Evolutionary conservation across 106 monocot species (phyloP).

Genomic region (Dendrobium chrysotoxum): DNA sequence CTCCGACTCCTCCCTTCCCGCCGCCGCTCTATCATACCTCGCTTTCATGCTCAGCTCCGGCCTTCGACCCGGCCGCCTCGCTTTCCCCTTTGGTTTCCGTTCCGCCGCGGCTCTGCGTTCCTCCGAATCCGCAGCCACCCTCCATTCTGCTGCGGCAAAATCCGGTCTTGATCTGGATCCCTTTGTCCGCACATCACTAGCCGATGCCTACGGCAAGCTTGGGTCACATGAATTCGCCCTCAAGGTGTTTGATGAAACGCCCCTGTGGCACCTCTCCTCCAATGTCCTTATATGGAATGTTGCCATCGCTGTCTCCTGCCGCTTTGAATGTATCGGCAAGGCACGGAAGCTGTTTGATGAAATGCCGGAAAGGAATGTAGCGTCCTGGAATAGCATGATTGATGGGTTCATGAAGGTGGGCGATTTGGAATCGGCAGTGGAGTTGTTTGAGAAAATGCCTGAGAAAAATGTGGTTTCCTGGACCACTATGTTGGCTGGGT

Average conservation of each 20-base stretch:
- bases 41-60: slow-evolving; percentile 13
- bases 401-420: slow-evolving; percentile 22
- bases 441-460: slow-evolving; percentile 26
- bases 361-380: slow-evolving; percentile 21
- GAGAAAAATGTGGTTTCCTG: slow-evolving; percentile 37
- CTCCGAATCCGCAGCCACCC: neutral
- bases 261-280: slow-evolving; percentile 9
- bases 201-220: slow-evolving; percentile 26
- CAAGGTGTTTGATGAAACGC: slow-evolving; percentile 37
- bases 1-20: slow-evolving; percentile 13
- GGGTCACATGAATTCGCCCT: slow-evolving; percentile 9
- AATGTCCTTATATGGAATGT: slow-evolving; percentile 41
- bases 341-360: slow-evolving; percentile 18
- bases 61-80: slow-evolving; percentile 21
- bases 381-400: slow-evolving; percentile 36
- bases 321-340: neutral
- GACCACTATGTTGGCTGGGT: slow-evolving; percentile 24
- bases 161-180: slow-evolving; percentile 18
- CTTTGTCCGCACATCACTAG: slow-evolving; percentile 39
- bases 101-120: slow-evolving; percentile 16
- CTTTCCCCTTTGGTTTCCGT: slow-evolving; percentile 27
- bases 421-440: slow-evolving; percentile 9
- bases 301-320: slow-evolving; percentile 14
- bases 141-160: slow-evolving; percentile 6
- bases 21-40: slow-evolving; percentile 15